Evolutionary conservation across 2,329 filamentous ascomycete genomes (phyloP), one percentile per base, ranked within the genome.

Genomic region (Penicillium concentricum): DNA sequence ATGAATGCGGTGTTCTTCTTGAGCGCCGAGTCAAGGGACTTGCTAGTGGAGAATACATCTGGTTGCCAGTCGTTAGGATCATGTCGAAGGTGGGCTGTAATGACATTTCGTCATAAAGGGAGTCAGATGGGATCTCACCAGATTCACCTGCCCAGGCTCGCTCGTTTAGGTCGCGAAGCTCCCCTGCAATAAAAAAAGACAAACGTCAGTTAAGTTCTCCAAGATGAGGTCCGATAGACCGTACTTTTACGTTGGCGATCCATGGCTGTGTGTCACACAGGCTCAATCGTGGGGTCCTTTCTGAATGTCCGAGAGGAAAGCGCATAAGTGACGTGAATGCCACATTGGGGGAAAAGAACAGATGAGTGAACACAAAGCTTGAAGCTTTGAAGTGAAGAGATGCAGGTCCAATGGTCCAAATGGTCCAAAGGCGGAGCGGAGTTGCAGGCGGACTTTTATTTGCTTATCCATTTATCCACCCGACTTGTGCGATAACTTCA

Each of bases 1-100:
- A 97, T 97, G 75, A 97, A 97, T 64, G 92, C 92, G 4, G 93
- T 97, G 69, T 97, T 97, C 81, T 97, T 97, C 79, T 96, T 97
- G 74, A 97, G 82, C 50, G 92, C 94, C 51, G 93, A 96, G 76
- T 97, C 93, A 70, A 97, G 87, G 30, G 90, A 89, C 70, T 84
- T 84, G 74, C 85, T 87, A 66, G 94, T 87, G 52, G 85, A 77
- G 70, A 95, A 91, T 61, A 95, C 79, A 79, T 90, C 92, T 95
- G 64, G 18, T 49, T 48, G 20, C 34, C 44, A 50, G 53, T 45
- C 60, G 65, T 66, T 54, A 72, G 46, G 6, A 52, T 34, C 48
- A 22, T 4, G 12, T 18, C 13, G 6, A 55, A 56, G 54, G 43
- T 44, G 51, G 61, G 59, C 43, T 48, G 18, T 10, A 18, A 47